Evolutionary conservation across 345 rosid species (phyloP).

Genomic region (Excoecaria agallocha): DNA sequence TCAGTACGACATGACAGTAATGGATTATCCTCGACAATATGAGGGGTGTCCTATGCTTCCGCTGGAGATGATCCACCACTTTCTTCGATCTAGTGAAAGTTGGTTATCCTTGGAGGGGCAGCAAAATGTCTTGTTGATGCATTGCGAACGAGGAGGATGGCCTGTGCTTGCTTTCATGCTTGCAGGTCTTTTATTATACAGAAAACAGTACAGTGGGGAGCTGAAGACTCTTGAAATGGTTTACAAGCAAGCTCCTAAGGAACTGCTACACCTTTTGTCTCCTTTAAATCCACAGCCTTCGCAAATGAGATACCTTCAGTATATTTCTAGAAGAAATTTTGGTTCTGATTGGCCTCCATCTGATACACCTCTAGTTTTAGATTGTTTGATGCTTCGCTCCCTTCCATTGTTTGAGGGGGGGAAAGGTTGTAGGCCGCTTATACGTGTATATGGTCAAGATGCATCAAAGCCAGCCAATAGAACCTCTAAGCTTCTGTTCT

Average conservation of each 20-base stretch:
- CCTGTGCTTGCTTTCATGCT: slow-evolving; percentile 97
- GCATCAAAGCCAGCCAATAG: slow-evolving; percentile 65
- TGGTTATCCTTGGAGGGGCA: slow-evolving; percentile 93
- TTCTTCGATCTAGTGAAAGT: slow-evolving; percentile 88
- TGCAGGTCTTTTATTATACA: slow-evolving; percentile 80
- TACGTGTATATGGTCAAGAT: slow-evolving; percentile 89
- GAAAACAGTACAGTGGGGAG: slow-evolving; percentile 87
- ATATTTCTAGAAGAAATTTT: slow-evolving; percentile 85
- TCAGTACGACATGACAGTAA: slow-evolving; percentile 90
- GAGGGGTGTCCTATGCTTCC: slow-evolving; percentile 88
- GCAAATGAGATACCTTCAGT: slow-evolving; percentile 94
- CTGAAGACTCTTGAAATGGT: slow-evolving; percentile 98
- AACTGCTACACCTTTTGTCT: slow-evolving; percentile 76
- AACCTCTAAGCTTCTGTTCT: slow-evolving; percentile 81
- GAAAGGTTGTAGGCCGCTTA: slow-evolving; percentile 79
- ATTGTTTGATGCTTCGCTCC: slow-evolving; percentile 77
- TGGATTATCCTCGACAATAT: slow-evolving; percentile 95
- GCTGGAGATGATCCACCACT: slow-evolving; percentile 91
- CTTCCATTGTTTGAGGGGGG: slow-evolving; percentile 74
- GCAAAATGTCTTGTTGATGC: slow-evolving; percentile 90
- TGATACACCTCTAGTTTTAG: slow-evolving; percentile 79
- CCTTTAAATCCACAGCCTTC: slow-evolving; percentile 93
- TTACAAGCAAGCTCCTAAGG: slow-evolving; percentile 95
- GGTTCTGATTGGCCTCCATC: slow-evolving; percentile 96
- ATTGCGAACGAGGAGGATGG: slow-evolving; percentile 97